Evolutionary conservation across 202 grass and related monocot genomes (phyloP).

Genomic region (Alloteropsis angusta): DNA sequence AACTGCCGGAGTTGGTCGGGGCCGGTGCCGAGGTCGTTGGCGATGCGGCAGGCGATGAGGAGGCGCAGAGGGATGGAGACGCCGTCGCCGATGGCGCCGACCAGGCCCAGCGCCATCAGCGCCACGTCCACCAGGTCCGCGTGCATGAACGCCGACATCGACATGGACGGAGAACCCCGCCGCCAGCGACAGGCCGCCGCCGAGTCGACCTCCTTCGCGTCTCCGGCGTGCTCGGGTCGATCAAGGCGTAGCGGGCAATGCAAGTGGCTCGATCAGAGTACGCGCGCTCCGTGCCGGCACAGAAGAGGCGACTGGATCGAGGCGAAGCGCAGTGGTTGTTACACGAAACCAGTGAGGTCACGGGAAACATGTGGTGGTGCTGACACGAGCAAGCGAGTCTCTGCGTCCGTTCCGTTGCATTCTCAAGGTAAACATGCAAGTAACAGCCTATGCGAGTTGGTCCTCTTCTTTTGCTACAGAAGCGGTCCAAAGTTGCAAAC

Average conservation of each 20-base stretch:
- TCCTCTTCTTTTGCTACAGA: too few relatives aligned
- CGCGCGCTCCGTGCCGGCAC: too few relatives aligned
- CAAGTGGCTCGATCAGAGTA: too few relatives aligned
- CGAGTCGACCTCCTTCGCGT: background rate
- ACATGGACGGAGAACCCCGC: background rate
- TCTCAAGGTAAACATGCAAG: too few relatives aligned
- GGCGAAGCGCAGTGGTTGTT: too few relatives aligned
- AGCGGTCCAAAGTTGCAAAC: too few relatives aligned
- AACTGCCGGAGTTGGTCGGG: slow-evolving; percentile 31
- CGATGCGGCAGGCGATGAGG: slow-evolving; percentile 38
- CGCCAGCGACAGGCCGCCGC: background rate
- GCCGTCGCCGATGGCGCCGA: slow-evolving; percentile 67
- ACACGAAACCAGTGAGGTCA: too few relatives aligned
- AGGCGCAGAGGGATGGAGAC: slow-evolving; percentile 47
- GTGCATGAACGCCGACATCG: slow-evolving; percentile 53
- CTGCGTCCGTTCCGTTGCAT: too few relatives aligned
- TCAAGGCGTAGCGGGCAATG: background rate
- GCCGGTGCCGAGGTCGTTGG: slow-evolving; percentile 53
- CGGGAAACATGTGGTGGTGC: too few relatives aligned
- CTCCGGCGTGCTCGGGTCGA: background rate
- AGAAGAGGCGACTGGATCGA: too few relatives aligned
- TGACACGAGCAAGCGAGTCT: too few relatives aligned
- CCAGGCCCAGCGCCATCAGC: slow-evolving; percentile 56
- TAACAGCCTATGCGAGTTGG: too few relatives aligned
- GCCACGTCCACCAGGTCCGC: slow-evolving; percentile 39